Conservation (phyloP, 306 rosid species). For the Abrus pulchellus region DNA sequence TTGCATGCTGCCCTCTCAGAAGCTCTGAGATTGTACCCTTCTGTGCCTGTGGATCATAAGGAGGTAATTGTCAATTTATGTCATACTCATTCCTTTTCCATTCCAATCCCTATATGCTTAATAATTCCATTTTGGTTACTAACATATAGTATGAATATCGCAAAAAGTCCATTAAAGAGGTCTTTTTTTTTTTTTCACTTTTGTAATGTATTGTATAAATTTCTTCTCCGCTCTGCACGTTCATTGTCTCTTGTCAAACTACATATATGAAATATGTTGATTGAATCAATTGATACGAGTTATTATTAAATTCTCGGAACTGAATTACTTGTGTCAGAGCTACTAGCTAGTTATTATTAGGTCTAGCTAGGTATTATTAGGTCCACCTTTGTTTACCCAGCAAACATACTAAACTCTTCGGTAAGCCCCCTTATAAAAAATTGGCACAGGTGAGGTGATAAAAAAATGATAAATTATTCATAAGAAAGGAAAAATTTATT, state of each 20-base stretch:
- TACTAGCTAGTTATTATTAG: background rate
- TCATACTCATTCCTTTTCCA: background rate
- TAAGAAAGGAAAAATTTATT: background rate
- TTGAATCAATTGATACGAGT: background rate
- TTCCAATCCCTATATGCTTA: background rate
- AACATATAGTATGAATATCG: background rate
- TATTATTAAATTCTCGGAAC: conserved; percentile 14
- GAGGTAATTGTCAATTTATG: conserved; percentile 64
- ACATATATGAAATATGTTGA: background rate
- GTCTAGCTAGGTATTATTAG: conserved; percentile 34
- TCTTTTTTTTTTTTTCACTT: background rate
- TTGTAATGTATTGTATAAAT: background rate
- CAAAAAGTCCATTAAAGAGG: background rate
- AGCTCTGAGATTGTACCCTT: conserved; percentile 89
- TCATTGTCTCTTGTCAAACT: background rate
- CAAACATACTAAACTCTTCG: background rate
- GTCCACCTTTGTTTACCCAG: conserved; percentile 42
- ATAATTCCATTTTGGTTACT: conserved; percentile 1
- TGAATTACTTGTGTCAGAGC: conserved; percentile 6
- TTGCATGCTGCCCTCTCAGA: conserved; percentile 93
- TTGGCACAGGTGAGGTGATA: conserved; percentile 9
- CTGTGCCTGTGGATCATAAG: conserved; percentile 92
- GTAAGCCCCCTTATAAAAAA: background rate
- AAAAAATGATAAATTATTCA: conserved; percentile 1
- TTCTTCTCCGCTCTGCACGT: background rate